Percentiles rank a stretch among this genome's conserved stretches.
These are phyloP conservation scores for Scytalidium lignicola DNA, from an alignment of 2,329 filamentous ascomycete genomes.

Conservation along the genomic window DNA sequence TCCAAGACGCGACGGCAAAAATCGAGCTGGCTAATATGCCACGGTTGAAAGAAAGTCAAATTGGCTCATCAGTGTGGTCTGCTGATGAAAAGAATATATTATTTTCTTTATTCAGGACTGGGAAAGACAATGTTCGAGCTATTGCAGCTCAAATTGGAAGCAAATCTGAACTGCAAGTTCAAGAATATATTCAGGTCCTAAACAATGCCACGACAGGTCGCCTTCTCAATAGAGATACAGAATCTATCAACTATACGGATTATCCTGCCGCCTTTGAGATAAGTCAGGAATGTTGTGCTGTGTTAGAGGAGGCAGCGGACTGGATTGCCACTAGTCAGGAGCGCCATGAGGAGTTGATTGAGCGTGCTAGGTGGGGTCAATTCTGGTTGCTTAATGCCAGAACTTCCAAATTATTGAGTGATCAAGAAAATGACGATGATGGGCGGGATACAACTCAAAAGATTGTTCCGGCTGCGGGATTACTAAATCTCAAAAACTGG, in stretches of 20 bases:
- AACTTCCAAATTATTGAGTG: constrained; percentile 14
- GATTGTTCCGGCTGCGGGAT: constrained; percentile 42
- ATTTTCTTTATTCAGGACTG: constrained; percentile 62
- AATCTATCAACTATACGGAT: constrained; percentile 43
- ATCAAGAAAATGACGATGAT: constrained; percentile 10
- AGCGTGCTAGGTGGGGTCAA: constrained; percentile 55
- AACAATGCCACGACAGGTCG: constrained; percentile 11
- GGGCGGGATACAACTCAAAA: constrained; percentile 23
- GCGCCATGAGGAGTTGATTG: constrained; percentile 52
- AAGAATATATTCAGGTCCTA: constrained; percentile 62
- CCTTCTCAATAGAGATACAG: constrained; percentile 14
- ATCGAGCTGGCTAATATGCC: constrained; percentile 23
- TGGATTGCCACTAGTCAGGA: constrained; percentile 61
- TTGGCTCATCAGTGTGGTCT: constrained; percentile 69
- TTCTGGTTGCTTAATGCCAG: constrained; percentile 57
- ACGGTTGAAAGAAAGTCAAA: constrained; percentile 44
- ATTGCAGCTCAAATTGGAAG: constrained; percentile 61
- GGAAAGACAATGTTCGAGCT: constrained; percentile 53
- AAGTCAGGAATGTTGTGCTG: constrained; percentile 55
- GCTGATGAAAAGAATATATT: constrained; percentile 64
- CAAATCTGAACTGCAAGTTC: constrained; percentile 72
- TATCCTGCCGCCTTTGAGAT: constrained; percentile 71
- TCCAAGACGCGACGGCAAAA: constrained; percentile 43
- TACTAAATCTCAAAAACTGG: constrained; percentile 59
- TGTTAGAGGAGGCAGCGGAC: constrained; percentile 65